A percentile compares a stretch with the other conserved stretches of the same genome.
phyloP scores from a whole-genome alignment of 176 grass and related monocot species.

The Eleusine coracana region DNA sequence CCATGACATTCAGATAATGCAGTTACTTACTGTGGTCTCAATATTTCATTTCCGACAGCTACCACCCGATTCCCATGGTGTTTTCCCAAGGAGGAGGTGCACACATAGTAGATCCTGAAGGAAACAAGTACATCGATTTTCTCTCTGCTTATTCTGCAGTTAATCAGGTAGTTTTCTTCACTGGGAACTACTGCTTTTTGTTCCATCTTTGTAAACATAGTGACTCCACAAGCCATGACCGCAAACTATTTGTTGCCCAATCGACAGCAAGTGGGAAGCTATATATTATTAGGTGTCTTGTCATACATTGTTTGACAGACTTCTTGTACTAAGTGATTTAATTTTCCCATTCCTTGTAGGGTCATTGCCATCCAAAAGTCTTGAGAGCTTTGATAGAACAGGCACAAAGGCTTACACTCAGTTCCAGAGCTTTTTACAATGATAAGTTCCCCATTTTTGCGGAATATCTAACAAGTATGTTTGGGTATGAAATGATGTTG shows the following conservation, averaged over 20 bases:
- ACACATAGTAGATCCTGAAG: slow-evolving; percentile 89
- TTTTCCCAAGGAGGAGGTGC: slow-evolving; percentile 85
- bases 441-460: slow-evolving; percentile 93
- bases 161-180: slow-evolving; percentile 66
- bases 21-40: background rate
- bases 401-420: slow-evolving; percentile 84
- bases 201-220: background rate
- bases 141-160: slow-evolving; percentile 97
- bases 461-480: slow-evolving; percentile 68
- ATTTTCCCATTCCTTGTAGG: slow-evolving; percentile 45
- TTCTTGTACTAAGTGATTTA: slow-evolving; percentile 11
- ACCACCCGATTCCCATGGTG: slow-evolving; percentile 92
- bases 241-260: background rate
- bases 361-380: slow-evolving; percentile 93
- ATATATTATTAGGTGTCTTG: background rate
- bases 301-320: background rate
- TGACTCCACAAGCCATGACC: background rate
- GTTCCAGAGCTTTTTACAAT: slow-evolving; percentile 97
- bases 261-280: background rate
- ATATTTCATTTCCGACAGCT: slow-evolving; percentile 52
- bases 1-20: background rate
- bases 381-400: slow-evolving; percentile 81
- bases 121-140: slow-evolving; percentile 95
- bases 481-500: slow-evolving; percentile 96
- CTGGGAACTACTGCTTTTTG: background rate